phyloP scores from a whole-genome alignment of 805 yeast genomes.

The Myxozyma mucilagina region DNA sequence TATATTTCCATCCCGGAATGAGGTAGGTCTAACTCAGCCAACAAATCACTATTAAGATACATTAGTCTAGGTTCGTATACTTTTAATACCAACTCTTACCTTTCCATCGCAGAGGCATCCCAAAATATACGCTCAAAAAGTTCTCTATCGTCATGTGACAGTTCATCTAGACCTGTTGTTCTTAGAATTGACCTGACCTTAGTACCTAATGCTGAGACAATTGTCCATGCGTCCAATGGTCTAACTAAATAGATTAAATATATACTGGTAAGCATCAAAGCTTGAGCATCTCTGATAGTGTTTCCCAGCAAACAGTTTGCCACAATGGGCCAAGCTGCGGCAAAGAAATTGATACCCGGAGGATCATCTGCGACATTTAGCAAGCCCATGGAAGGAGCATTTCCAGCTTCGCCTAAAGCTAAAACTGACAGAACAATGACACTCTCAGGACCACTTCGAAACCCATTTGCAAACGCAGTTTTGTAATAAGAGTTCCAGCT shows the following conservation, averaged over 20 bases:
- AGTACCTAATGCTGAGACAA: constrained; percentile 10
- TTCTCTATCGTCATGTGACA: constrained; percentile 12
- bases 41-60: constrained; percentile 11
- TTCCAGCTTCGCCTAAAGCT: constrained; percentile 22
- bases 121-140: constrained; percentile 19
- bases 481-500: constrained; percentile 19
- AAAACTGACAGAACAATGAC: constrained; percentile 20
- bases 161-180: constrained; percentile 1
- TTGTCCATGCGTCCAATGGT: constrained; percentile 23
- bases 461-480: constrained; percentile 18
- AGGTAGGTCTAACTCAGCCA: constrained; percentile 23
- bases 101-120: constrained; percentile 21
- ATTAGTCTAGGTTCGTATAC: not conserved
- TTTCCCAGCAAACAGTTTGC: constrained; percentile 10
- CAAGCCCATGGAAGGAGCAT: not conserved
- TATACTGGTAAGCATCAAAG: constrained; percentile 16
- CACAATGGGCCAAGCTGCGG: constrained; percentile 20
- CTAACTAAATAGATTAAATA: constrained; percentile 19
- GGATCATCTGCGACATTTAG: not conserved
- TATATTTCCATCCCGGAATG: constrained; percentile 21
- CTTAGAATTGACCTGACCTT: constrained; percentile 9
- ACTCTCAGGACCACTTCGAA: constrained; percentile 21
- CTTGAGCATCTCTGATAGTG: constrained; percentile 19
- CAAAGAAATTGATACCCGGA: constrained; percentile 21
- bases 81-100: not conserved